Percentiles rank a stretch among this genome's conserved stretches.
phyloP scores from a whole-genome alignment of 2,329 filamentous ascomycete genomes.

The Arthrinium phaeospermum region DNA sequence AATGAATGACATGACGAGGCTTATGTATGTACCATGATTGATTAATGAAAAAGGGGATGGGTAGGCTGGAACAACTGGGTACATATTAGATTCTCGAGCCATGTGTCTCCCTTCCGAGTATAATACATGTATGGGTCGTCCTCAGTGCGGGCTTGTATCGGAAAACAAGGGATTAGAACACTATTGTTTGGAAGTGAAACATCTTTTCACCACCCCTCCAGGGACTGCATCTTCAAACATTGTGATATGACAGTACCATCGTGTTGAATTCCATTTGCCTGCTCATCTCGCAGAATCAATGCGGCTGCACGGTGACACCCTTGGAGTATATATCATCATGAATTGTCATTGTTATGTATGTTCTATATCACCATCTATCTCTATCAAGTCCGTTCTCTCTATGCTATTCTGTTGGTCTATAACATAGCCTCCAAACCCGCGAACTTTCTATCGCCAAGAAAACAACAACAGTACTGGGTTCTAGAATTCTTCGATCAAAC shows the following conservation, averaged over 20 bases:
- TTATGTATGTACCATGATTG: conserved; percentile 14
- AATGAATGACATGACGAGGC: conserved; percentile 8
- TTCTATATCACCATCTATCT: background rate
- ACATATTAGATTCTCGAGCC: conserved; percentile 6
- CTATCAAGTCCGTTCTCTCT: background rate
- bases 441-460: background rate
- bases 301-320: background rate
- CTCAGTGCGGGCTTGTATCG: background rate
- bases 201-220: background rate
- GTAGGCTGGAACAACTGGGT: conserved; percentile 8
- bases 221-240: background rate
- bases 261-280: background rate
- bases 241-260: background rate
- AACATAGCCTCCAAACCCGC: background rate
- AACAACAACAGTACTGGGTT: background rate
- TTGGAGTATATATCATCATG: background rate
- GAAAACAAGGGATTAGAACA: background rate
- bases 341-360: background rate
- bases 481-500: background rate
- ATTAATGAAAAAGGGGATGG: background rate
- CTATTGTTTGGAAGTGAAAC: background rate
- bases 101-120: background rate
- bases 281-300: background rate
- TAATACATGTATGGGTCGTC: background rate
- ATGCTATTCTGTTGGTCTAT: background rate